Evolutionary conservation across 768 basidiomycete species (phyloP), one percentile per base, ranked within the genome.

Genomic region (Panus rudis): DNA sequence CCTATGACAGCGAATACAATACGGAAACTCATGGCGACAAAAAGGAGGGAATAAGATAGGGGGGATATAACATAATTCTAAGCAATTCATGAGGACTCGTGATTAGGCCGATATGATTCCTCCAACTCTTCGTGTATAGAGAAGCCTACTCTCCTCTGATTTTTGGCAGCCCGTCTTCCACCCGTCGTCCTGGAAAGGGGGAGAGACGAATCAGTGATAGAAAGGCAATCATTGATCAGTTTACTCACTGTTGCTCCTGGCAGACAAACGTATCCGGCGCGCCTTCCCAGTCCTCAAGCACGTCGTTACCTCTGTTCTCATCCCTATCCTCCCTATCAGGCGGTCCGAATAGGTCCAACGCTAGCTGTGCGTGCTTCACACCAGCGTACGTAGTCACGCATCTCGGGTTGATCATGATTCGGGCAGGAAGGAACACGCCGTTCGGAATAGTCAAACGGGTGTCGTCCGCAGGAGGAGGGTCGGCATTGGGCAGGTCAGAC

Each of bases 331-430:
- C 57, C 0, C 57, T 39, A 37, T 60, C 57, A 14, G 59, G 59
- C 8, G 70, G 66, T 0, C 93, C 94, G 55, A 97, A 98, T 53
- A 99, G 64, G 63, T 97, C 93, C 34, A 89, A 63, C n/a, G 94
- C 93, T 26, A 99, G 75, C 62, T 92, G 89, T 17, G 93, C 91
- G 63, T 99, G 94, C 50, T 84, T 89, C 4, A 98, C 94, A 3
- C 94, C 96, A 0, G 94, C 94, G 59, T 99, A 99, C 17, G 94
- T 98, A 26, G 94, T 98, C 41, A 94, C 88, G 61, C 93, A 98
- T 13, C 93, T 79, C 4, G 94, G 94, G 57, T 98, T 98, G 43
- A 99, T 84, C 51, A 99, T 62, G 53, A 99, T 96, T 42, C 92
- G 73, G 4, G 92, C 94, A 4, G 92, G 84, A 6, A 77, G 68